Base-by-base conservation (phyloP, 2,329 filamentous ascomycete species). In the Sclerotinia glacialis region DNA sequence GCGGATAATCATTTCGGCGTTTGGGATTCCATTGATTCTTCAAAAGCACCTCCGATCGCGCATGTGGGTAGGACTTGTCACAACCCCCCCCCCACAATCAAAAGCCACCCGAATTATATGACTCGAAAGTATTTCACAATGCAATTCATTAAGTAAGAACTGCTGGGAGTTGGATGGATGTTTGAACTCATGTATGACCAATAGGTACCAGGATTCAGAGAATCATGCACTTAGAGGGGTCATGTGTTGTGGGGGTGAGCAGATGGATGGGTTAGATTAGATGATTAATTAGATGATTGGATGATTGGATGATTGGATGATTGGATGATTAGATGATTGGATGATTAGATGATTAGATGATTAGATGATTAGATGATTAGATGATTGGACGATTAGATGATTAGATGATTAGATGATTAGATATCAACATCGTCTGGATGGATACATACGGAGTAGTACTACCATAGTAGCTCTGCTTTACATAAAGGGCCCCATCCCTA, bases 101-200 rank as follows among this genome's bases (percentile, higher is more conserved):
- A 37, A 18, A 61, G 58, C 58, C 58, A 61, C 58, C 58, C 58
- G 31, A 40, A 49, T 26, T 61, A 3, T 50, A 31, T 61, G 58
- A 61, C 58, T 49, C 44, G 11, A 37, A 37, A 49, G 44, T 49
- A 49, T 60, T 49, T 60, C 44, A 49, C 37, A 49, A 28, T 37
- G 58, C 44, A 60, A 49, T 34, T 8, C 23, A 18, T 28, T 26
- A 16, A 58, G 26, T 31, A 58, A 23, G 40, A 59, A 59, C 9
- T 59, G 42, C 26, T 59, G 40, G 42, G 28, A 31, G 40, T n/a
- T 5, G 26, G 11, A 60, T 18, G 56, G 42, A 31, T 31, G 56
- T 60, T 34, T 31, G 50, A 47, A 34, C 26, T 59, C 18, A 47
- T 62, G 59, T 62, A 52, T 62, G 59, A 62, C 59, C 59, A 62